Percentiles rank a stretch among this genome's conserved stretches.
phyloP scores from a whole-genome alignment of 1,284 basidiomycete species.

The Apiotrichum veenhuisii region DNA sequence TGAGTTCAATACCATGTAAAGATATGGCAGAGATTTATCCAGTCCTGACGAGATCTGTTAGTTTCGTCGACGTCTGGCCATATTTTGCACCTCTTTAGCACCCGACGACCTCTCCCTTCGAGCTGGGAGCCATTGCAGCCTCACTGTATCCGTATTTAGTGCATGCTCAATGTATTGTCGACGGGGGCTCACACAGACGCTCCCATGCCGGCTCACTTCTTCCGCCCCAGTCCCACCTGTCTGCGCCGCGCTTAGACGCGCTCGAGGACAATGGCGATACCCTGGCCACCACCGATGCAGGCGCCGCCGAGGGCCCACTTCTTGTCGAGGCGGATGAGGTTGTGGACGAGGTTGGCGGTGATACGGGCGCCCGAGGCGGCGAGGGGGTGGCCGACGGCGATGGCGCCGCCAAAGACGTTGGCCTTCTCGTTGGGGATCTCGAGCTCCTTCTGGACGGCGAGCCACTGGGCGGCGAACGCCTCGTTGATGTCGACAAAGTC shows the following conservation, averaged over 20 bases:
- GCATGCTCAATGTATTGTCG: no score
- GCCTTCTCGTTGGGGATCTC: constrained; percentile 55
- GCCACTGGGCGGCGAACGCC: constrained; percentile 58
- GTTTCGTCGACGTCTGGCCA: no score
- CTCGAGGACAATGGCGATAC: constrained; percentile 46
- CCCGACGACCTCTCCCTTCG: no score
- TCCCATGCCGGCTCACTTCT: no score
- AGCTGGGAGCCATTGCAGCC: no score
- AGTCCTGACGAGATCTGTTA: no score
- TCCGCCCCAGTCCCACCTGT: background rate
- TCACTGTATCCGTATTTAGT: no score
- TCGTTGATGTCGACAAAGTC: constrained; percentile 59
- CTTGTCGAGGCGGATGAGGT: constrained; percentile 54
- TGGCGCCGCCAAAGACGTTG: constrained; percentile 55
- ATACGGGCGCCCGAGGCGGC: constrained; percentile 56
- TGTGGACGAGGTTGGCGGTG: constrained; percentile 55
- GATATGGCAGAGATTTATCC: no score
- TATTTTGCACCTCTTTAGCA: no score
- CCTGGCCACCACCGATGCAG: constrained; percentile 54
- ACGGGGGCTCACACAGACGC: no score
- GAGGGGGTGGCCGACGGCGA: constrained; percentile 57
- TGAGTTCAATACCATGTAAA: no score
- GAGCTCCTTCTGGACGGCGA: constrained; percentile 56
- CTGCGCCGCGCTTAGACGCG: constrained; percentile 10
- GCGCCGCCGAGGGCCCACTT: constrained; percentile 56